Evolutionary conservation across 2,329 filamentous ascomycete genomes (phyloP).

Genomic region (Neocucurbitaria cava): DNA sequence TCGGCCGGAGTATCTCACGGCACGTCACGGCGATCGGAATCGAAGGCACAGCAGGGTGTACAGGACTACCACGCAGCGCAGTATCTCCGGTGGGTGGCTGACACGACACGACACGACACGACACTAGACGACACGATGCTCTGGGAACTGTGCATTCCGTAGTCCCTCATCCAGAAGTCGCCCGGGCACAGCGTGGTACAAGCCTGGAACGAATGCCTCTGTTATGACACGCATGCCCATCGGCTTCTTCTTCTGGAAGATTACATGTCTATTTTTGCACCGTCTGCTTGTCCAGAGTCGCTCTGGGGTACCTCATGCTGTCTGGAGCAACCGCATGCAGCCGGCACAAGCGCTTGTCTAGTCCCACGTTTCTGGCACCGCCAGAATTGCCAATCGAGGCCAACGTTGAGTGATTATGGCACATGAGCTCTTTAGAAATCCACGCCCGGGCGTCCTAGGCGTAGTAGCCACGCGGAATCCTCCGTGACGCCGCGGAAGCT

Average conservation of each 20-base stretch:
- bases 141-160: conserved; percentile 3
- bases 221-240: conserved; percentile 2
- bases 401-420: neutral
- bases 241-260: conserved; percentile 11
- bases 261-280: conserved; percentile 2
- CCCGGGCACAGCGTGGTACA: conserved; percentile 2
- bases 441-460: neutral
- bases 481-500: neutral
- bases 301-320: conserved; percentile 6
- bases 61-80: conserved; percentile 18
- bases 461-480: neutral
- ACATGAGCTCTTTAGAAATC: no score
- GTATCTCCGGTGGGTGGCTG: conserved; percentile 18
- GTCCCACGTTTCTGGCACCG: neutral
- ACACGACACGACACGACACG: conserved; percentile 13
- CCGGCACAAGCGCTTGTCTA: conserved; percentile 2
- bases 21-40: conserved; percentile 8
- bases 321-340: conserved; percentile 7
- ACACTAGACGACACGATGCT: conserved; percentile 9
- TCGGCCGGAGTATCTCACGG: conserved; percentile 4
- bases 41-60: conserved; percentile 16
- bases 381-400: neutral
- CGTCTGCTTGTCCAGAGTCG: neutral
- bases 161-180: conserved; percentile 1
- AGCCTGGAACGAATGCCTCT: neutral